Evolutionary conservation across 345 rosid species (phyloP), one percentile per base, ranked within the genome.

Genomic region (Orychophragmus violaceus): DNA sequence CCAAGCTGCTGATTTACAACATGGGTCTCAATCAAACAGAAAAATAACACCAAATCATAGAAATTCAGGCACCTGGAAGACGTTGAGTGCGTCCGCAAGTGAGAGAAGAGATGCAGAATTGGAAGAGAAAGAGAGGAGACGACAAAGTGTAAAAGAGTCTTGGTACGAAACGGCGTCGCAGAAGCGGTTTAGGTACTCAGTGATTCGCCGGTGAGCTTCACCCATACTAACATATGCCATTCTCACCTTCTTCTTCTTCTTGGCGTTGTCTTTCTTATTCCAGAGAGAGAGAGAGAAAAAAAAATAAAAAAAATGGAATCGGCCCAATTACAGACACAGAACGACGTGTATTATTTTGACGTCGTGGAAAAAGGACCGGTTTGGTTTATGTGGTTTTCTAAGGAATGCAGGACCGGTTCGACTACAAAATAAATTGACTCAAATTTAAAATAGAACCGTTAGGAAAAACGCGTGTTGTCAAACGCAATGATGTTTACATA

Each of bases 71-170:
- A 71, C 64, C 87, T 86, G 89, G 64, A 80, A 79, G 69, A 82
- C 59, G 71, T 79, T 87, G 76, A 93, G 91, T 14, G 97, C 84
- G 55, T 93, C 98, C 64, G 95, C 96, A 53, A 93, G 82, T 74
- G 91, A 74, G 74, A 84, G 81, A 39, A 85, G 86, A 28, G 72
- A 33, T 17, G 76, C 64, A 9, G 94, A 79, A 79, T 81, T 80
- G 68, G 86, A 85, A 75, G 98, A 84, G 80, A 86, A 48, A 39
- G 85, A 77, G 62, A 92, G 77, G 69, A 89, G 90, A 12, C 58
- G 79, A 36, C 78, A 70, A 33, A 92, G 85, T 29, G 90, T 77
- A 39, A 78, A 75, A 21, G 79, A 88, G 81, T 89, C 94, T 65
- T 92, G 98, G 22, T 73, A 68, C 12, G 66, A 72, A 65, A 89